Percentiles rank a stretch among this genome's conserved stretches.
Evolutionary conservation across 169 alveolate genomes (phyloP).

Genomic region (Nephromyces sp.): DNA sequence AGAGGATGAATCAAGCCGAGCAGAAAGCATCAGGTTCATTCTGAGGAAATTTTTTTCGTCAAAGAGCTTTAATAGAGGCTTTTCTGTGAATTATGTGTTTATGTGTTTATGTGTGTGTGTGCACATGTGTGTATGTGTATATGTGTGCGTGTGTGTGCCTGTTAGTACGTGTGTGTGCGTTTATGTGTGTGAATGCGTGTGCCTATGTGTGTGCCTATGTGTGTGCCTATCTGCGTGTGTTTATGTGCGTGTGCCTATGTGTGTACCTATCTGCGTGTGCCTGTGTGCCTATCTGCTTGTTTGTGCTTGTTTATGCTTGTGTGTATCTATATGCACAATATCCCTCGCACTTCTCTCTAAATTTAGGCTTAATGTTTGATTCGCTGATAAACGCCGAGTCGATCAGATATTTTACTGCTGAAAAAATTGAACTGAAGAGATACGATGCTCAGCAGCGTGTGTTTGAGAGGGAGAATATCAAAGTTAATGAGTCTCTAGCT

Average conservation of each 20-base stretch:
- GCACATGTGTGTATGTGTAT: neutral
- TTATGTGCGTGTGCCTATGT: neutral
- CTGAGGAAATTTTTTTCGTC: neutral
- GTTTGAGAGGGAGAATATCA: conserved; percentile 18
- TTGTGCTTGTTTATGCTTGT: neutral
- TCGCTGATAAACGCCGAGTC: conserved; percentile 52
- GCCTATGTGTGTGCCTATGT: neutral
- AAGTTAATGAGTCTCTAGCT: conserved; percentile 45
- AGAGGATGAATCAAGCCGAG: conserved; percentile 41
- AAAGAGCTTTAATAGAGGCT: neutral
- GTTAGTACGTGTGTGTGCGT: neutral
- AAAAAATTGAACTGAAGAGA: conserved; percentile 18
- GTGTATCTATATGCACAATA: neutral
- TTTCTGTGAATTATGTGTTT: neutral
- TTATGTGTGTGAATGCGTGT: neutral
- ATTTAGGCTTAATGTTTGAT: conserved; percentile 40
- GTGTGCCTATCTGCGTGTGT: neutral
- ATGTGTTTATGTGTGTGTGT: neutral
- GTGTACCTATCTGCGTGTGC: neutral
- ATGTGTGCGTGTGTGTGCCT: conserved; percentile 1
- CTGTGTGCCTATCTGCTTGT: neutral
- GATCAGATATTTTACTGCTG: conserved; percentile 34
- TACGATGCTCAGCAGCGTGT: conserved; percentile 23
- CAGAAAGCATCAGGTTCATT: conserved; percentile 35
- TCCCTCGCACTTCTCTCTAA: neutral